Evolutionary conservation across 1,139 yeast species (phyloP).

Genomic region (Lodderomyces theae): DNA sequence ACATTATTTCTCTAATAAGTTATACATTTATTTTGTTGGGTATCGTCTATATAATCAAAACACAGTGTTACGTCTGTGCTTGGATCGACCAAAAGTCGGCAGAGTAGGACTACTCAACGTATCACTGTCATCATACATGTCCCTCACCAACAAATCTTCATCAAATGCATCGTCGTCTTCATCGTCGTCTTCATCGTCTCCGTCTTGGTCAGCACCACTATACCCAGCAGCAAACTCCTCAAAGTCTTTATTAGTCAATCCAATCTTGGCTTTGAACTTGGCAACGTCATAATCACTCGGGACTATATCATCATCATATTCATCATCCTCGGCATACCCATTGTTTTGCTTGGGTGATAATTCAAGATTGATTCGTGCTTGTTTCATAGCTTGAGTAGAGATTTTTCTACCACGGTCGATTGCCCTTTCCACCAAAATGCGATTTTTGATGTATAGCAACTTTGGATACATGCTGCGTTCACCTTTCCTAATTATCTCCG

Average conservation of each 20-base stretch:
- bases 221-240: slow-evolving; percentile 6
- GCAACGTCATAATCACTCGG: slow-evolving; percentile 13
- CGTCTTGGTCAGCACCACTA: slow-evolving; percentile 6
- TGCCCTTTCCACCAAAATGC: slow-evolving; percentile 62
- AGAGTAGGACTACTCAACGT: slow-evolving; percentile 7
- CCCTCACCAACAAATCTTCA: slow-evolving; percentile 1
- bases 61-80: slow-evolving; percentile 13
- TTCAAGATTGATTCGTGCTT: slow-evolving; percentile 2
- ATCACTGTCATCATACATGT: slow-evolving; percentile 16
- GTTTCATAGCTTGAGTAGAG: slow-evolving; percentile 7
- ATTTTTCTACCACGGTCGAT: slow-evolving; percentile 49
- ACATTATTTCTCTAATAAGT: too few species aligned
- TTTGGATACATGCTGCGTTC: slow-evolving; percentile 68
- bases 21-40: neutral
- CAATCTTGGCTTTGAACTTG: slow-evolving; percentile 9
- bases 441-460: slow-evolving; percentile 59
- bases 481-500: slow-evolving; percentile 58
- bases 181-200: slow-evolving; percentile 14
- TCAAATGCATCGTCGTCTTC: slow-evolving; percentile 14
- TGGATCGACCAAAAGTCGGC: neutral
- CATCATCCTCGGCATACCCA: slow-evolving; percentile 11
- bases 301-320: slow-evolving; percentile 15
- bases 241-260: slow-evolving; percentile 8
- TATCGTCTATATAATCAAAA: slow-evolving; percentile 7
- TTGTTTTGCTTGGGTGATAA: neutral